Percentiles rank a stretch among this genome's conserved stretches.
Conservation (phyloP, 805 yeast genomes). For the Saccharomycopsis fodiens region DNA sequence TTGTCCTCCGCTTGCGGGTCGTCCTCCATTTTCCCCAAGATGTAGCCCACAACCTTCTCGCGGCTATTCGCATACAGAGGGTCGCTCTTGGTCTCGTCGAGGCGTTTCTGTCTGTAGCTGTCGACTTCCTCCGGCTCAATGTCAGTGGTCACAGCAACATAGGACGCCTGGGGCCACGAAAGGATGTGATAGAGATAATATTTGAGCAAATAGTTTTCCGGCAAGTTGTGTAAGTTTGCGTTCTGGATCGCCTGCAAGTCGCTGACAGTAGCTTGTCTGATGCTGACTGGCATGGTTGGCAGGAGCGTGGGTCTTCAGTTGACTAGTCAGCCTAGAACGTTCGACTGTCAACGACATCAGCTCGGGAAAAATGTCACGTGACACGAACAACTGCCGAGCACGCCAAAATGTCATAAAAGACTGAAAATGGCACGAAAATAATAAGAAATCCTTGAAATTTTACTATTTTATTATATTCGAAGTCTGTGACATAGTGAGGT, state of each 20-base stretch:
- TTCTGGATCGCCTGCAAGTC: conserved; percentile 95
- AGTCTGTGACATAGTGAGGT: no score
- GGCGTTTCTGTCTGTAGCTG: conserved; percentile 7
- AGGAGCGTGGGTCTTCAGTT: no score
- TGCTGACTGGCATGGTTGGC: conserved; percentile 64
- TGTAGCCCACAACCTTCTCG: conserved; percentile 92
- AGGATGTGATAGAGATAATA: conserved; percentile 90
- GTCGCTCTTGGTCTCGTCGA: conserved; percentile 38
- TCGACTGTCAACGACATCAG: no score
- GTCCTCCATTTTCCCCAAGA: conserved; percentile 93
- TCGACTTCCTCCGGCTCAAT: conserved; percentile 26
- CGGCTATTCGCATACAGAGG: conserved; percentile 52
- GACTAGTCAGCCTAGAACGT: no score
- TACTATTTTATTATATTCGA: no score
- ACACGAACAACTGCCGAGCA: no score
- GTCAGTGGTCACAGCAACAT: conserved; percentile 81
- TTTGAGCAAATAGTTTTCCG: conserved; percentile 89
- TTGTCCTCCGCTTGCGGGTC: conserved; percentile 71
- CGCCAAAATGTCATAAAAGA: no score
- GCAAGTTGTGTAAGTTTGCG: conserved; percentile 84
- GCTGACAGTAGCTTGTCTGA: conserved; percentile 76
- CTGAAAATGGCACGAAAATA: no score
- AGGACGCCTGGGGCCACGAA: conserved; percentile 97
- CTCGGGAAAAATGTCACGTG: no score
- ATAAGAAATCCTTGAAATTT: no score